phyloP scores from a whole-genome alignment of 352 stramenopile species.

The Pythium aquatile region DNA sequence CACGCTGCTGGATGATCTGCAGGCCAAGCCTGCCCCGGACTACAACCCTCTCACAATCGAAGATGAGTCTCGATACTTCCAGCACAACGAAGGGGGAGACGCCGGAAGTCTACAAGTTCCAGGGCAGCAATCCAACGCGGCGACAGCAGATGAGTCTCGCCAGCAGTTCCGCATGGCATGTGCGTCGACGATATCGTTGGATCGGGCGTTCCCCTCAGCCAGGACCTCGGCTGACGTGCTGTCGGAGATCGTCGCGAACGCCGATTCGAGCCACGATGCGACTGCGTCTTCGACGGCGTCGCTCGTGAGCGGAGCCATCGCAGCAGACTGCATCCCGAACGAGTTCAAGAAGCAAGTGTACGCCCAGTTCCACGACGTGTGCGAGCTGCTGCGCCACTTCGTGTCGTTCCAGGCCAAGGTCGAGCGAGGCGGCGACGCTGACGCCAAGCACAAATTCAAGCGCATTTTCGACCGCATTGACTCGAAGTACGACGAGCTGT shows the following conservation, averaged over 20 bases:
- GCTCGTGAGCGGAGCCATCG: slow-evolving; percentile 49
- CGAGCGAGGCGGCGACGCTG: slow-evolving; percentile 45
- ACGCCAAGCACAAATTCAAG: slow-evolving; percentile 77
- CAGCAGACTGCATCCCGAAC: slow-evolving; percentile 74
- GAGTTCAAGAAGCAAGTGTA: slow-evolving; percentile 89
- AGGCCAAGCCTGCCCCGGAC: slow-evolving; percentile 41
- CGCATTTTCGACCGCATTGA: slow-evolving; percentile 87
- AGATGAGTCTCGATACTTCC: slow-evolving; percentile 83
- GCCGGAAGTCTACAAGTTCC: slow-evolving; percentile 13
- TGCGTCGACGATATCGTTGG: slow-evolving; percentile 40
- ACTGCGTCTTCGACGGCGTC: slow-evolving; percentile 50
- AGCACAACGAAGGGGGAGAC: slow-evolving; percentile 40
- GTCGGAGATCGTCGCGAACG: slow-evolving; percentile 61
- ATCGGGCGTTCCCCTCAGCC: slow-evolving; percentile 54
- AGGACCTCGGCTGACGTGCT: slow-evolving; percentile 58
- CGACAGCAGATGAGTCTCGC: slow-evolving; percentile 31
- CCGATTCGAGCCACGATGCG: slow-evolving; percentile 52
- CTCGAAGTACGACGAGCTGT: slow-evolving; percentile 84
- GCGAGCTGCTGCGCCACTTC: slow-evolving; percentile 81
- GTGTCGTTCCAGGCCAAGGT: slow-evolving; percentile 78
- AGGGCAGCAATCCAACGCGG: slow-evolving; percentile 6
- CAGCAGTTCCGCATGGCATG: slow-evolving; percentile 48
- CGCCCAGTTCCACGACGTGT: slow-evolving; percentile 85
- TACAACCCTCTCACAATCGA: slow-evolving; percentile 81
- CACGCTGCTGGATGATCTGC: slow-evolving; percentile 70